Percentiles rank a stretch among this genome's conserved stretches.
These are phyloP conservation scores for Pyrenochaeta sp. DNA, from an alignment of 2,329 filamentous ascomycete species.

Conservation along the genomic window DNA sequence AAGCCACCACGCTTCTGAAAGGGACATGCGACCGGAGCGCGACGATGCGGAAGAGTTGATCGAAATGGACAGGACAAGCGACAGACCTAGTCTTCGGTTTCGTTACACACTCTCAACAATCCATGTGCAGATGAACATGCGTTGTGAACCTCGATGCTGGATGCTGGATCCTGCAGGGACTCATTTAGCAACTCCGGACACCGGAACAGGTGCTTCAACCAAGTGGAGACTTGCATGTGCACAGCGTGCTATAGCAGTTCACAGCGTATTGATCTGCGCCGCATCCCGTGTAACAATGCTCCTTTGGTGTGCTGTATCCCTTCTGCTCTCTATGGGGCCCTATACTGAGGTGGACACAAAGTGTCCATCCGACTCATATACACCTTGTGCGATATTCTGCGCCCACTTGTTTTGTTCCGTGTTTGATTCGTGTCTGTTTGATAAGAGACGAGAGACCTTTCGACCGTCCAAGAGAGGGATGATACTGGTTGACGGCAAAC, in stretches of 20 bases:
- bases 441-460: background rate
- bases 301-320: background rate
- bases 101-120: background rate
- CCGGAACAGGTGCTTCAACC: background rate
- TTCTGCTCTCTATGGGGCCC: background rate
- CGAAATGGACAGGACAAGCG: background rate
- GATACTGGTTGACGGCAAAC: background rate
- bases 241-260: background rate
- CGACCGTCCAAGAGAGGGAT: no score
- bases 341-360: background rate
- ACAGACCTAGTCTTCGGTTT: background rate
- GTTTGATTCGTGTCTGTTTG: no score
- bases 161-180: background rate
- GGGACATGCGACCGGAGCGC: background rate
- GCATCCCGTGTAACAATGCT: background rate
- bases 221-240: background rate
- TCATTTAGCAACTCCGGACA: background rate
- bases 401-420: background rate
- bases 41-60: constrained; percentile 1
- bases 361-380: background rate
- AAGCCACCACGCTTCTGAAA: background rate
- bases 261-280: background rate
- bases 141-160: background rate
- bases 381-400: background rate
- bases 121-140: background rate